Evolutionary conservation across 164 flowering plant species (phyloP).

Genomic region (Vitis cinerea): DNA sequence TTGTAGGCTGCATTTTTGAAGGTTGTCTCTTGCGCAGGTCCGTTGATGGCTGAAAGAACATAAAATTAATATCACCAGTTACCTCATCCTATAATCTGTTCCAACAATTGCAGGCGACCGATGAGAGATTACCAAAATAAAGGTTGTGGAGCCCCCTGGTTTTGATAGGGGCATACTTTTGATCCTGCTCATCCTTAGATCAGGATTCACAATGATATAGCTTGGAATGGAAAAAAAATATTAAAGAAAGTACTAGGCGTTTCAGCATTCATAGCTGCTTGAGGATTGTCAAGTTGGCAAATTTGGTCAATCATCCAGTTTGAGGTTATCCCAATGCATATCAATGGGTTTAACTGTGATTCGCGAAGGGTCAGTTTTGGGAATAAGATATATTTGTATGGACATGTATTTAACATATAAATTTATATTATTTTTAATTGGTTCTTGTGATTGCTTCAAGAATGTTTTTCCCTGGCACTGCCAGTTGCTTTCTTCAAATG

Average conservation of each 20-base stretch:
- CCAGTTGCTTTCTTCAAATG: not conserved
- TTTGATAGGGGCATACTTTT: constrained; percentile 53
- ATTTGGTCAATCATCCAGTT: too few species aligned
- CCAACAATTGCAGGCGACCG: constrained; percentile 57
- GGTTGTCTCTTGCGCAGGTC: too few species aligned
- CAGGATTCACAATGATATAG: not conserved
- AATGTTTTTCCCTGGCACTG: not conserved
- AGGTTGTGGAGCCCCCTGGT: constrained; percentile 74
- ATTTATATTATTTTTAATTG: not conserved
- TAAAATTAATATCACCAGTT: not conserved
- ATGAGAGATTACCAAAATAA: constrained; percentile 66
- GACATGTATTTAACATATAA: too few species aligned
- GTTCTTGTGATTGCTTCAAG: too few species aligned
- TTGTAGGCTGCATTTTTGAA: too few species aligned
- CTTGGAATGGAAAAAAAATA: not conserved
- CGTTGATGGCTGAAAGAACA: not conserved
- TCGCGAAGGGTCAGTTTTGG: too few species aligned
- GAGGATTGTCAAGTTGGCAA: too few species aligned
- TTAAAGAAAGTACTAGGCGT: not conserved
- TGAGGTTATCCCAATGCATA: too few species aligned
- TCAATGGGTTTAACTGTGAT: too few species aligned
- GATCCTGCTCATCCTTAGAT: not conserved
- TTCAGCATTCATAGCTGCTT: not conserved
- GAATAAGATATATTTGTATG: too few species aligned
- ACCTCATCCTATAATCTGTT: not conserved